Percentiles rank a stretch among this genome's conserved stretches.
phyloP scores from a whole-genome alignment of 495 filamentous ascomycete species.

The Daldinia loculata region DNA sequence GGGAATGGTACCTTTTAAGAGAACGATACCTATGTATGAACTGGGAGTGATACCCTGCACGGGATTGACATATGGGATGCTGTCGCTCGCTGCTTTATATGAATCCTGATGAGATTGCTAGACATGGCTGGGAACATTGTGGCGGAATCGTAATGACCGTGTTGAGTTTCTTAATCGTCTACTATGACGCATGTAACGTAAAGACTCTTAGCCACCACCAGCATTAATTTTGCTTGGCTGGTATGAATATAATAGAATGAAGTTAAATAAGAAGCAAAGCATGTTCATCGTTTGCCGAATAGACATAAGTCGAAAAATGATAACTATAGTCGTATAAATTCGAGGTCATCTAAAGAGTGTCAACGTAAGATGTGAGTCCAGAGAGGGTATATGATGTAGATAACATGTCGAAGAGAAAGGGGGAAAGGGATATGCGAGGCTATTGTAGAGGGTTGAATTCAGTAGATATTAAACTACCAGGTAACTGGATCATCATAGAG shows the following conservation, averaged over 20 bases:
- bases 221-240: not conserved
- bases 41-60: constrained; percentile 37
- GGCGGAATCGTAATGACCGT: constrained; percentile 13
- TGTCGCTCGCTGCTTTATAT: constrained; percentile 24
- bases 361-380: not conserved
- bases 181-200: constrained; percentile 2
- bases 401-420: no score
- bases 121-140: constrained; percentile 4
- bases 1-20: constrained; percentile 6
- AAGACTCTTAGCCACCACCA: not conserved
- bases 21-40: constrained; percentile 24
- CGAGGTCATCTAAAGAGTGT: not conserved
- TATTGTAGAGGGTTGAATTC: not conserved
- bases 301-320: not conserved
- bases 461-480: not conserved
- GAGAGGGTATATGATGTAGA: no score
- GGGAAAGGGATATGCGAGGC: no score
- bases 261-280: not conserved
- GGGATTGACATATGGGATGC: constrained; percentile 28
- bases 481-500: not conserved
- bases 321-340: not conserved
- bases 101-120: constrained; percentile 27
- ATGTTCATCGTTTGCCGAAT: not conserved
- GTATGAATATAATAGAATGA: constrained; percentile 2
- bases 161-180: not conserved